Evolutionary conservation across 371 early-diverging fungal genomes (phyloP), one percentile per base, ranked within the genome.

Genomic region (Dinochytrium kinnereticum): DNA sequence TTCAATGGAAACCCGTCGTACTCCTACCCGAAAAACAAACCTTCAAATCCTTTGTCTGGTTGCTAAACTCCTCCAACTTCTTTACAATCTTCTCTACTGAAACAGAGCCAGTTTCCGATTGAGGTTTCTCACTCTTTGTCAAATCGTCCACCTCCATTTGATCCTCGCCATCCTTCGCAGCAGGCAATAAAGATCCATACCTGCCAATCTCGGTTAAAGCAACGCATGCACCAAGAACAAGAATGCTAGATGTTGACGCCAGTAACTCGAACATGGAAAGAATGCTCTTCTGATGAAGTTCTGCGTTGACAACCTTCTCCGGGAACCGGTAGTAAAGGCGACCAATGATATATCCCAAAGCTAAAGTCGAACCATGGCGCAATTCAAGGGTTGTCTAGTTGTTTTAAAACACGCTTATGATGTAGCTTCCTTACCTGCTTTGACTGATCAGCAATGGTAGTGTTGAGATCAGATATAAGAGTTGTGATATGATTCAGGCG

Each of bases 121-220:
- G 21, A 26, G 5, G 50, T 2, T 74, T 64, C 34, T 24, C 67
- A 19, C 34, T 64, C 34, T 30, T 64, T 10, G 34, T 33, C 34
- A 24, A 7, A 64, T 30, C 64, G 61, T 86, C 85, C 40, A 78
- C 82, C 0, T 80, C 80, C 64, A 76, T 74, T 33, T 74, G 74
- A 21, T 36, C 33, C 31, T 39, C 69, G 0, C 78, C 66, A 2
- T 17, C 7, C 19, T 21, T 65, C 30, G 39, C 50, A 26, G 19
- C 51, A 1, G 68, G 64, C 17, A 70, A 51, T 13, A 90, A 69
- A 2, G 74, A 49, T 1, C 85, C 84, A 57, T 88, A 89, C 21
- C 92, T 74, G 0, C 93, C 91, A 21, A 91, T 85, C 73, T 93
- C 93, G 0, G 88, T 87, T 19, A 94, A 59, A 0, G 91, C 79